phyloP scores from a whole-genome alignment of 2,329 filamentous ascomycete species.

The Fusarium illudens region DNA sequence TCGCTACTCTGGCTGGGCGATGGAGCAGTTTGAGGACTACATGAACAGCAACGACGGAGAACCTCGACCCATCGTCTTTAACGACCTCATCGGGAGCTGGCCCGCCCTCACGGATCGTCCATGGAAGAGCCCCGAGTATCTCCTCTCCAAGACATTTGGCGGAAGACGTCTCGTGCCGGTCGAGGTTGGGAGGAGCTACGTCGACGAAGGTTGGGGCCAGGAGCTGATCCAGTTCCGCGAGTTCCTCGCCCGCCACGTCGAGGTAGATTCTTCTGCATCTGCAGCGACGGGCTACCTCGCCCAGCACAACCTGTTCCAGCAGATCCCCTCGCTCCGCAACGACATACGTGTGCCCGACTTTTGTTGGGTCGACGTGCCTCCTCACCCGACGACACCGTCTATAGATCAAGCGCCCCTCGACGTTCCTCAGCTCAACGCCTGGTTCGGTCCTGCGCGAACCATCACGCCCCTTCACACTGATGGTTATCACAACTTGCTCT shows the following conservation, averaged over 20 bases:
- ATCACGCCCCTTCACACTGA: conserved; percentile 95
- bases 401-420: conserved; percentile 54
- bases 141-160: conserved; percentile 75
- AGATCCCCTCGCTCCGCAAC: conserved; percentile 77
- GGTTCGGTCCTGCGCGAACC: conserved; percentile 88
- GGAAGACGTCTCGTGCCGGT: conserved; percentile 85
- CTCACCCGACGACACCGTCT: conserved; percentile 53
- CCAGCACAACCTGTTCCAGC: conserved; percentile 86
- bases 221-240: conserved; percentile 76
- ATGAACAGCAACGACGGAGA: conserved; percentile 57
- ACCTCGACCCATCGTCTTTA: conserved; percentile 74
- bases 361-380: conserved; percentile 77
- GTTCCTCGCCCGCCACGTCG: conserved; percentile 73
- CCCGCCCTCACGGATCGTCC: conserved; percentile 73
- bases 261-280: background rate
- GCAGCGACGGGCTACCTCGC: conserved; percentile 78
- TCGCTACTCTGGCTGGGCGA: conserved; percentile 53
- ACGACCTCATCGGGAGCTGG: conserved; percentile 71
- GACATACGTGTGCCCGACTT: conserved; percentile 87
- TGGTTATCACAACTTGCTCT: conserved; percentile 90
- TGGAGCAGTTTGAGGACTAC: conserved; percentile 69
- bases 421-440: conserved; percentile 82
- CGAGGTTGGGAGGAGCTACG: conserved; percentile 87
- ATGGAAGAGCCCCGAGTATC: conserved; percentile 80
- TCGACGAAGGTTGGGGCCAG: conserved; percentile 85